Evolutionary conservation across 768 basidiomycete species (phyloP).

Genomic region (Clitopilus passeckerianus): DNA sequence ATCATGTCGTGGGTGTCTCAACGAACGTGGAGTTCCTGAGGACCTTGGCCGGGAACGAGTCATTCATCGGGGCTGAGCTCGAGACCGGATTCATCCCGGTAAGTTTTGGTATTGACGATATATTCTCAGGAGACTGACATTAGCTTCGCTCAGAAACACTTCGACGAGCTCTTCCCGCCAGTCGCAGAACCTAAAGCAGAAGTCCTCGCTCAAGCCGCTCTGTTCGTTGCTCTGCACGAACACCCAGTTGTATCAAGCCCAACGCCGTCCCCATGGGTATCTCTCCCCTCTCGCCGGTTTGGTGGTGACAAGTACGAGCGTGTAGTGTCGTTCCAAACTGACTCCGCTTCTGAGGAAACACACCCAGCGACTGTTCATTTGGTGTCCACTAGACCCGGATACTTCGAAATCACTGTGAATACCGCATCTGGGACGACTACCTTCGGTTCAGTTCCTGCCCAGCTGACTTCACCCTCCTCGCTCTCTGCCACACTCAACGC

Average conservation of each 20-base stretch:
- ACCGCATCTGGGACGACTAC: slow-evolving; percentile 22
- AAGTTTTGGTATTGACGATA: slow-evolving; percentile 1
- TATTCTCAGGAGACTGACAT: not conserved
- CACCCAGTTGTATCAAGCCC: slow-evolving; percentile 23
- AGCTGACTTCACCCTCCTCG: slow-evolving; percentile 47
- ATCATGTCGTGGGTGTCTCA: slow-evolving; percentile 85
- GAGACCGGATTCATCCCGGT: slow-evolving; percentile 93
- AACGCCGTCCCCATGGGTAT: slow-evolving; percentile 58
- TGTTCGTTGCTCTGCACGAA: slow-evolving; percentile 71
- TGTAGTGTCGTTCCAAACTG: slow-evolving; percentile 55
- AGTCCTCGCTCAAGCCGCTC: slow-evolving; percentile 72
- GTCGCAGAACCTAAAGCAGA: slow-evolving; percentile 52
- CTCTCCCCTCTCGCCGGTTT: slow-evolving; percentile 71
- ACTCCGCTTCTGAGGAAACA: slow-evolving; percentile 34
- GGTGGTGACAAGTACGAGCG: slow-evolving; percentile 69
- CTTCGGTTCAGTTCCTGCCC: slow-evolving; percentile 52
- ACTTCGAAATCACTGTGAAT: slow-evolving; percentile 51
- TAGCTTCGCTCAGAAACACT: slow-evolving; percentile 60
- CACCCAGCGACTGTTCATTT: slow-evolving; percentile 32
- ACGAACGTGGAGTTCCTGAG: slow-evolving; percentile 91
- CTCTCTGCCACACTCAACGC: slow-evolving; percentile 51
- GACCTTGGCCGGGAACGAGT: slow-evolving; percentile 66
- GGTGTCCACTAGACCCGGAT: slow-evolving; percentile 29
- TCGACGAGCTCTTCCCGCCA: slow-evolving; percentile 74
- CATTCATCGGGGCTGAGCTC: slow-evolving; percentile 75